phyloP scores from a whole-genome alignment of 768 basidiomycete species.

The Leccinum fibrillosum region DNA sequence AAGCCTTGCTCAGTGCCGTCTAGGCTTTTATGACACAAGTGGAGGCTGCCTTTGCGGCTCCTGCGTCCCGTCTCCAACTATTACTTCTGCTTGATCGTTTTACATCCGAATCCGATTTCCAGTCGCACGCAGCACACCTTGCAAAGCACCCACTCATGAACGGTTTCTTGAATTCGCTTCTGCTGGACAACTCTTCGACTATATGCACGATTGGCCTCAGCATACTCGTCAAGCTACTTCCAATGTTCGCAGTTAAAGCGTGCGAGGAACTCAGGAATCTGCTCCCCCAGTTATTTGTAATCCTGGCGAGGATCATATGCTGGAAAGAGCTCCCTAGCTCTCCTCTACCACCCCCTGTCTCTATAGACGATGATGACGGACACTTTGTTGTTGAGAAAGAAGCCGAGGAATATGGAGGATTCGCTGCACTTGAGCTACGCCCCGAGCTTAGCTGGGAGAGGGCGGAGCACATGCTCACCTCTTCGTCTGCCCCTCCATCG shows the following conservation, averaged over 20 bases:
- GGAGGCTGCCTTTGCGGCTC: slow-evolving; percentile 54
- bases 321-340: slow-evolving; percentile 60
- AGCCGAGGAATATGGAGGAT: slow-evolving; percentile 31
- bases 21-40: slow-evolving; percentile 73
- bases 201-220: slow-evolving; percentile 61
- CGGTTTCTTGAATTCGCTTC: slow-evolving; percentile 62
- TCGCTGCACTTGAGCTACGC: slow-evolving; percentile 42
- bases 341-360: slow-evolving; percentile 28
- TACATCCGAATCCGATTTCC: slow-evolving; percentile 53
- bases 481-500: slow-evolving; percentile 54
- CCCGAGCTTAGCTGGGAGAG: slow-evolving; percentile 65
- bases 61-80: slow-evolving; percentile 67
- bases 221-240: slow-evolving; percentile 68
- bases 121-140: slow-evolving; percentile 45
- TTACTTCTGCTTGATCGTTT: slow-evolving; percentile 63
- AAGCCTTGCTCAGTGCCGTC: slow-evolving; percentile 6
- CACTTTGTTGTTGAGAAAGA: background rate
- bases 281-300: slow-evolving; percentile 62
- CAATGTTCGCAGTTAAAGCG: slow-evolving; percentile 66
- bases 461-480: slow-evolving; percentile 58
- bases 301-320: slow-evolving; percentile 69
- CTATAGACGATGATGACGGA: slow-evolving; percentile 32
- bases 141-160: slow-evolving; percentile 61
- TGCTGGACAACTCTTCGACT: slow-evolving; percentile 74
- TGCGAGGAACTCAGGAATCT: slow-evolving; percentile 51